Evolutionary conservation across 805 yeast genomes (phyloP).

Genomic region (Starmera pachycereana): DNA sequence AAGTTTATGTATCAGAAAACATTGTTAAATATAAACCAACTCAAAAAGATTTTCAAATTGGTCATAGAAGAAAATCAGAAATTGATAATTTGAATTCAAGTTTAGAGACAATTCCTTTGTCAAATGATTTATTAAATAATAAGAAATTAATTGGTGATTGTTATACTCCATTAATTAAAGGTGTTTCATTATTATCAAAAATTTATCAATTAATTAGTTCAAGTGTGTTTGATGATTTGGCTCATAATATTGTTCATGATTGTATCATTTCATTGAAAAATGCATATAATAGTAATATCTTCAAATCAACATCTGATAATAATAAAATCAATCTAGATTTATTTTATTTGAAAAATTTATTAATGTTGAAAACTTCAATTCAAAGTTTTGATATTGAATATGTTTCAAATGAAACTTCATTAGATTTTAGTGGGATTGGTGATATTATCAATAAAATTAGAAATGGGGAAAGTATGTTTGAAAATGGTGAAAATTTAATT

Average conservation of each 20-base stretch:
- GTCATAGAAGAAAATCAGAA: slow-evolving; percentile 26
- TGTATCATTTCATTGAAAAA: slow-evolving; percentile 53
- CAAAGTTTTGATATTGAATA: slow-evolving; percentile 72
- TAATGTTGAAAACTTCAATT: slow-evolving; percentile 60
- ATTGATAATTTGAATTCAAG: slow-evolving; percentile 19
- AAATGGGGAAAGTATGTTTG: slow-evolving; percentile 17
- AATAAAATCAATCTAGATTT: slow-evolving; percentile 52
- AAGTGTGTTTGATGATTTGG: slow-evolving; percentile 76
- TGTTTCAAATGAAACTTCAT: slow-evolving; percentile 56
- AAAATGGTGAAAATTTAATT: slow-evolving; percentile 22
- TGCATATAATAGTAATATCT: slow-evolving; percentile 30
- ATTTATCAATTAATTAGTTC: slow-evolving; percentile 75
- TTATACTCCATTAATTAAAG: slow-evolving; percentile 64
- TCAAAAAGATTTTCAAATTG: slow-evolving; percentile 56
- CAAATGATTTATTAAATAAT: neutral
- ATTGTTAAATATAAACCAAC: slow-evolving; percentile 59
- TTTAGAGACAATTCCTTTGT: slow-evolving; percentile 1
- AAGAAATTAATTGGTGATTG: slow-evolving; percentile 22
- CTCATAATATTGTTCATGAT: slow-evolving; percentile 76
- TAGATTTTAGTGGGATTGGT: slow-evolving; percentile 74
- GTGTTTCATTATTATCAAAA: slow-evolving; percentile 60
- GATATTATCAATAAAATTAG: slow-evolving; percentile 36
- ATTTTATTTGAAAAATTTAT: slow-evolving; percentile 61
- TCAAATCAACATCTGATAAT: slow-evolving; percentile 26
- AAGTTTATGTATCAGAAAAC: slow-evolving; percentile 58